Evolutionary conservation across 1,139 yeast species (phyloP).

Genomic region (Debaryomycetaceae sp.): DNA sequence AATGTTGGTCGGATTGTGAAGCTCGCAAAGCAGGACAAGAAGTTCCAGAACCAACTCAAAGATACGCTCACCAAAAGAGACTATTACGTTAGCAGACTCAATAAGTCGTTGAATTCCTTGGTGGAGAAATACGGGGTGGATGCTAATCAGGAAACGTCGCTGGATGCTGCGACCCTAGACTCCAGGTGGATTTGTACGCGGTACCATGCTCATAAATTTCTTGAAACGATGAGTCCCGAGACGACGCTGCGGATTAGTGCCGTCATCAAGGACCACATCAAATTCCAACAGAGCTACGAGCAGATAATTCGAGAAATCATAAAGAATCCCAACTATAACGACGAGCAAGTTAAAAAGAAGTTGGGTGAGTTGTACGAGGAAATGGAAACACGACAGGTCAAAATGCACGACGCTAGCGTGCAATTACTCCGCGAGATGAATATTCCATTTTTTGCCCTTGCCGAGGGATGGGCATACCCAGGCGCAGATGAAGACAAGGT

Average conservation of each 20-base stretch:
- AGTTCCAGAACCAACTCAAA: constrained; percentile 11
- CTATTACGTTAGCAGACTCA: constrained; percentile 16
- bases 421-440: constrained; percentile 15
- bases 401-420: constrained; percentile 15
- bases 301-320: constrained; percentile 13
- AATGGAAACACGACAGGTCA: constrained; percentile 22
- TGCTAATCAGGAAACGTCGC: no score
- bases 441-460: constrained; percentile 24
- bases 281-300: constrained; percentile 16
- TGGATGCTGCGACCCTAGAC: constrained; percentile 10
- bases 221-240: constrained; percentile 10
- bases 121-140: constrained; percentile 1
- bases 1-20: constrained; percentile 12
- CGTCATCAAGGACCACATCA: constrained; percentile 15
- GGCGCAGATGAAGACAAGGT: constrained; percentile 19
- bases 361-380: constrained; percentile 16
- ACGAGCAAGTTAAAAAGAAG: constrained; percentile 10
- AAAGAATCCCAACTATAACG: constrained; percentile 7
- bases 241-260: constrained; percentile 7
- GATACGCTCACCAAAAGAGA: constrained; percentile 16
- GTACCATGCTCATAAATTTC: constrained; percentile 17
- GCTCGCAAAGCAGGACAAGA: constrained; percentile 9
- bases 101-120: constrained; percentile 14
- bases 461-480: constrained; percentile 20
- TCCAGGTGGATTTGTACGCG: constrained; percentile 18